phyloP scores from a whole-genome alignment of 1,284 basidiomycete species.

The Tremellales sp. region DNA sequence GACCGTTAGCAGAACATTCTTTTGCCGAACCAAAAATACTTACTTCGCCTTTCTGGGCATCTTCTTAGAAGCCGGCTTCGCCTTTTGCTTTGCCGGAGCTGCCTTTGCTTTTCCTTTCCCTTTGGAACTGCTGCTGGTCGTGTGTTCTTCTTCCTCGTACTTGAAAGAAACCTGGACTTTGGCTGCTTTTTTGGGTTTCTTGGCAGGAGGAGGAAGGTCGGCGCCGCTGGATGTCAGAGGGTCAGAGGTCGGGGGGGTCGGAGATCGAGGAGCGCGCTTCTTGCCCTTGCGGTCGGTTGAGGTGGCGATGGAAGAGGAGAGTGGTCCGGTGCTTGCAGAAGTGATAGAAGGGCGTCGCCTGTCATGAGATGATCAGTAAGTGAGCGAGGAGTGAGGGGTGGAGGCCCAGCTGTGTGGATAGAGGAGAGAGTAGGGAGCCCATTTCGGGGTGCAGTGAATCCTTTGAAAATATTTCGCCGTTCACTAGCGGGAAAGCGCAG shows the following conservation, averaged over 20 bases:
- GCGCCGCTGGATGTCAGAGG: not conserved
- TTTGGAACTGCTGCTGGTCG: conserved; percentile 11
- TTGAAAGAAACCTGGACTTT: conserved; percentile 22
- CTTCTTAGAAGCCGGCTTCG: conserved; percentile 23
- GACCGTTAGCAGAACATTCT: not conserved
- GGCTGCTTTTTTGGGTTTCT: not conserved
- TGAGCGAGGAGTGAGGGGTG: not conserved
- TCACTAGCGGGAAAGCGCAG: not conserved
- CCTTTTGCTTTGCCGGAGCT: conserved; percentile 17
- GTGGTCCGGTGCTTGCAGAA: conserved; percentile 5
- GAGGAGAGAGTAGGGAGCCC: not conserved
- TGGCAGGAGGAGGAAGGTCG: conserved; percentile 4
- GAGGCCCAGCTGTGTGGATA: not conserved
- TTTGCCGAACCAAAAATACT: conserved; percentile 3
- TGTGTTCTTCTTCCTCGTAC: conserved; percentile 14
- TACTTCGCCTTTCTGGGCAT: conserved; percentile 42
- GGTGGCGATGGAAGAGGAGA: conserved; percentile 5
- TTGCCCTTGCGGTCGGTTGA: conserved; percentile 41
- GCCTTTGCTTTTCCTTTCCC: conserved; percentile 34
- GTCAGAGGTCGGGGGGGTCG: conserved; percentile 10
- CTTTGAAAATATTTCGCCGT: conserved; percentile 4
- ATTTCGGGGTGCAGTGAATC: not conserved
- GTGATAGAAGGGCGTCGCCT: conserved; percentile 3
- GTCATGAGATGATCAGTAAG: not conserved
- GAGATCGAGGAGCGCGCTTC: conserved; percentile 30